These are phyloP conservation scores for Pisolithus marmoratus DNA, from an alignment of 768 basidiomycete species.

Conservation along the genomic window DNA sequence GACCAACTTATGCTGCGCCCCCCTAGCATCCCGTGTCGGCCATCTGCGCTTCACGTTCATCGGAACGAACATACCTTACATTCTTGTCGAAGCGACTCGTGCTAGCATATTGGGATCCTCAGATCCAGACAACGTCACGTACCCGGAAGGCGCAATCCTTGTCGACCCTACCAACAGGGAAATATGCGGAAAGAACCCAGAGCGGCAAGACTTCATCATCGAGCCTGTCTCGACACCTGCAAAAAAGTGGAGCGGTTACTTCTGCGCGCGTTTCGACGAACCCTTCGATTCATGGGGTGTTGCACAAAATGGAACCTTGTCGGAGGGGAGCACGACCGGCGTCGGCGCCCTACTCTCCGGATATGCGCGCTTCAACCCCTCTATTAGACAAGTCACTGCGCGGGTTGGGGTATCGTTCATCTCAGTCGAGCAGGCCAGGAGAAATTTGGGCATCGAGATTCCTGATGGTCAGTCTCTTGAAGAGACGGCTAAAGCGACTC, in stretches of 20 bases:
- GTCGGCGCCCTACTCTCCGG: constrained; percentile 46
- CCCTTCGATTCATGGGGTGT: constrained; percentile 44
- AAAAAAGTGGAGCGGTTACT: constrained; percentile 37
- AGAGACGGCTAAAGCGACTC: constrained; percentile 41
- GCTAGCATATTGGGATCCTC: constrained; percentile 54
- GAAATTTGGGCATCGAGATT: constrained; percentile 46
- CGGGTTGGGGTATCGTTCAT: constrained; percentile 72
- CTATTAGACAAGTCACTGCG: constrained; percentile 38
- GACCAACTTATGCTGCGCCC: not conserved
- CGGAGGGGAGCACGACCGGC: constrained; percentile 23
- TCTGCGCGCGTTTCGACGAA: constrained; percentile 53
- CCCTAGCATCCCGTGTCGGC: constrained; percentile 65
- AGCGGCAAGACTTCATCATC: constrained; percentile 68
- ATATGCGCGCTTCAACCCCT: constrained; percentile 40
- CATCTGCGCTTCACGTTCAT: constrained; percentile 68
- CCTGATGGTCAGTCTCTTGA: constrained; percentile 44
- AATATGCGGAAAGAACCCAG: constrained; percentile 60
- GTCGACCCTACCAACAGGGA: constrained; percentile 40
- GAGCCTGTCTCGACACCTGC: constrained; percentile 44
- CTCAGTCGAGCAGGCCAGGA: constrained; percentile 57
- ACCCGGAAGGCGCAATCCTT: constrained; percentile 45
- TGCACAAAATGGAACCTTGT: constrained; percentile 38
- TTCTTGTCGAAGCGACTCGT: constrained; percentile 64
- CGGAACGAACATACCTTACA: constrained; percentile 41
- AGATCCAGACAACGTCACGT: constrained; percentile 42